Base-by-base conservation (phyloP, 345 rosid genomes). In the Aurinia saxatilis region DNA sequence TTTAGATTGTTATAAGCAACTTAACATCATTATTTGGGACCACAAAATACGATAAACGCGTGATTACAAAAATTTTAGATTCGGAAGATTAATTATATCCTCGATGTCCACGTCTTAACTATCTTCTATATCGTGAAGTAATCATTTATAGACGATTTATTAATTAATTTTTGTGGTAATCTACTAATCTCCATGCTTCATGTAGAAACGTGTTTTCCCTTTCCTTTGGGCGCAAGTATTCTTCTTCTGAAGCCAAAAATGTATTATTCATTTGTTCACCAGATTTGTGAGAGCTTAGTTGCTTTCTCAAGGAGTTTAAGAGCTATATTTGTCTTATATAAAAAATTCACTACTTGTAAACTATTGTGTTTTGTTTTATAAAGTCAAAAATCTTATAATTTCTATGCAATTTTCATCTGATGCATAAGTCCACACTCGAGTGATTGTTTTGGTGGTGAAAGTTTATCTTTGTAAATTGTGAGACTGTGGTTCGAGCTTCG, bases 1-100 rank as follows among this genome's bases (percentile, higher is more conserved):
- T 3, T 19, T 13, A 13, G 44, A 9, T 42, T 8, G 17, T 9
- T 14, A n/a, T n/a, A n/a, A 39, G 23, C 37, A 14, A 41, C 11
- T 15, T 7, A 15, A 8, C 12, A 58, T 16, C 50, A 41, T 44
- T 11, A 11, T 5, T 4, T 58, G 50, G 30, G 63, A 58, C 67
- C 30, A 63, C 58, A 27, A 3, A 23, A 54, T 13, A 4, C 8
- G 35, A 50, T 62, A 38, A 62, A 39, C 67, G 67, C 58, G 67
- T 63, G 18, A 47, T 3, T 35, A 60, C 2, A n/a, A n/a, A n/a
- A 14, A 5, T 11, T 50, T 2, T 11, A 4, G 39, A 39, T 41
- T 18, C 11, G 18, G 50, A 65, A 5, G 61, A 42, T 40, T n/a
- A 42, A 34, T 19, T 37, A 62, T 52, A 64, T 31, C 42, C 16